A percentile compares a stretch with the other conserved stretches of the same genome.
These are phyloP conservation scores for Hyparrhenia diplandra DNA, from an alignment of 176 grass and related monocot species.

Conservation along the genomic window DNA sequence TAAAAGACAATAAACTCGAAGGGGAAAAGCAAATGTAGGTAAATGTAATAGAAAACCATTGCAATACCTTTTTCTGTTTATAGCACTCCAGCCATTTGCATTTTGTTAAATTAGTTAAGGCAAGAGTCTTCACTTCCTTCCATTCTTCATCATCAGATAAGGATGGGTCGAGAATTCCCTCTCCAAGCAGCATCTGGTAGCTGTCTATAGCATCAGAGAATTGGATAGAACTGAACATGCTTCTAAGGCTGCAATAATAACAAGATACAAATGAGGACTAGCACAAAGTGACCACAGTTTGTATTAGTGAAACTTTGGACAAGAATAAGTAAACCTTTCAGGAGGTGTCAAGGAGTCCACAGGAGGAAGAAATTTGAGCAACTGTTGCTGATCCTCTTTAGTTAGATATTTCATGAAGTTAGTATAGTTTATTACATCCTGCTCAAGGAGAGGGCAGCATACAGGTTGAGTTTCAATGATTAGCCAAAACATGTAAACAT, in stretches of 20 bases:
- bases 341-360: constrained; percentile 38
- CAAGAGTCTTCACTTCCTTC: constrained; percentile 35
- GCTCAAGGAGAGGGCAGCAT: background rate
- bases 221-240: constrained; percentile 59
- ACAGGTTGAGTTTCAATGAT: constrained; percentile 4
- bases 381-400: constrained; percentile 50
- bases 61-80: constrained; percentile 54
- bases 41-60: background rate
- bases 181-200: constrained; percentile 56
- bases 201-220: constrained; percentile 53
- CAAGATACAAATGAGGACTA: constrained; percentile 9
- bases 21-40: background rate
- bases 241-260: constrained; percentile 50
- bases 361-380: constrained; percentile 62
- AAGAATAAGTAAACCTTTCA: constrained; percentile 30
- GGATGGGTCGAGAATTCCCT: constrained; percentile 51
- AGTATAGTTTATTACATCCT: constrained; percentile 65
- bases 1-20: constrained; percentile 2
- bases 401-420: constrained; percentile 55
- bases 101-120: constrained; percentile 41
- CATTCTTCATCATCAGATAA: constrained; percentile 40
- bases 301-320: background rate
- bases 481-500: background rate
- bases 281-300: background rate
- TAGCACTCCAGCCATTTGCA: constrained; percentile 55